Evolutionary conservation across 2,329 filamentous ascomycete genomes (phyloP), one percentile per base, ranked within the genome.

Genomic region (Alternaria ethzedia): DNA sequence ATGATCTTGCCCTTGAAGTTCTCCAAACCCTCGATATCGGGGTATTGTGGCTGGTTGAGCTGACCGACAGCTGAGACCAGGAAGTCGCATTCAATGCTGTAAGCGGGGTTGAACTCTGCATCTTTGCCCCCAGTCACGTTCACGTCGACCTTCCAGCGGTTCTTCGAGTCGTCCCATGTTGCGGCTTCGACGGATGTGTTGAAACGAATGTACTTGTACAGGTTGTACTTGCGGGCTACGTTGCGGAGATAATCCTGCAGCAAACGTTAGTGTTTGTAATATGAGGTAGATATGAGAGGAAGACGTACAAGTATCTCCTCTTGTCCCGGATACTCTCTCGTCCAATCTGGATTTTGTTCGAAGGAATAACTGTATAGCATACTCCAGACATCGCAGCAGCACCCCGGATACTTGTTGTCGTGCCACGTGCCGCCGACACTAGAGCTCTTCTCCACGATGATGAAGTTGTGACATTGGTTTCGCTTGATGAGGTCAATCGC

Each of bases 331-430:
- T 88, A 89, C 57, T 87, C 82, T 17, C 86, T 78, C 1, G 84
- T 84, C 87, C 87, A 88, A 66, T 85, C 80, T 3, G 85, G 79
- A 56, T 88, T 89, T 55, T 87, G 86, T 36, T 86, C 87, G 68
- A 89, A 90, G 6, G 86, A 88, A 74, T 85, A 89, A 46, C 83
- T 86, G 77, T 89, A 89, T 4, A 89, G 78, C 51, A 83, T 78
- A 32, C 82, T 85, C 82, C 82, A 85, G 10, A 88, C 85, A 70
- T 86, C 86, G 64, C 85, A 87, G 66, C 84, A 86, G 68, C 84
- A 86, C 7, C 83, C 86, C 3, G 85, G 86, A 67, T 87, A 89
- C 61, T 83, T 84, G 71, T 88, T 87, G 67, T 88, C 86, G 52
- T 75, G 75, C 85, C 84, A 87, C 12, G 84, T 86, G 5, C 86